These are phyloP conservation scores for Aurantiochytrium sp. DNA, from an alignment of 108 stramenopile species.

Conservation along the genomic window DNA sequence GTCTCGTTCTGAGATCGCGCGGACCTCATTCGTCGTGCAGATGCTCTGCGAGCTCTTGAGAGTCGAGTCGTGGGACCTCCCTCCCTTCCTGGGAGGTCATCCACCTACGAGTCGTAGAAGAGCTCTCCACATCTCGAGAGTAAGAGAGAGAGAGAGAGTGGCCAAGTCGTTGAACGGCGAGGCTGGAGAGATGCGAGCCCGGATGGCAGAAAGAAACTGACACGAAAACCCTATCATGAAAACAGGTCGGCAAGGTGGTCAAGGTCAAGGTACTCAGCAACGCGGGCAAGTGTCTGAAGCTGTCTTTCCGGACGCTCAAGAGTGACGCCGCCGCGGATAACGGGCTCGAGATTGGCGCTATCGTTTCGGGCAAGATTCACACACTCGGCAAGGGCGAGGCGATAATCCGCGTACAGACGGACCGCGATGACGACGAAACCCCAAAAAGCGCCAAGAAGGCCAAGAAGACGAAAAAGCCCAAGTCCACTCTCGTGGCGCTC, in stretches of 20 bases:
- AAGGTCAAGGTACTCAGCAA: neutral
- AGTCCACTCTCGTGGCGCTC: neutral
- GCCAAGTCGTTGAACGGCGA: no score
- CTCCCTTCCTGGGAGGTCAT: neutral
- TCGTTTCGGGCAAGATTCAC: neutral
- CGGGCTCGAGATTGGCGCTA: neutral
- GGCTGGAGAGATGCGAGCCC: no score
- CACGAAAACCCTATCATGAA: no score
- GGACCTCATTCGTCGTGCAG: neutral
- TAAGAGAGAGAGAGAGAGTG: no score
- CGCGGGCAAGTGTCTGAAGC: neutral
- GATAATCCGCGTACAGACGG: neutral
- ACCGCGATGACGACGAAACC: neutral
- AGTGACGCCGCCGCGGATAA: neutral
- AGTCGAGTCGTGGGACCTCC: neutral
- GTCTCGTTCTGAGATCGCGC: neutral
- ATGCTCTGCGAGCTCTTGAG: neutral
- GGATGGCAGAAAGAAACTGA: no score
- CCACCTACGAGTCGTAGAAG: neutral
- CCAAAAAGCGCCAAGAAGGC: neutral
- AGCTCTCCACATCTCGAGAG: neutral
- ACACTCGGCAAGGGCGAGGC: neutral
- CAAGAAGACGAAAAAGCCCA: neutral
- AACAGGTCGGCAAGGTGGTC: conserved; percentile 3
- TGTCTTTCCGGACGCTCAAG: neutral